A percentile compares a stretch with the other conserved stretches of the same genome.
Evolutionary conservation across 768 basidiomycete species (phyloP).

Genomic region (Psilocybe azurescens): DNA sequence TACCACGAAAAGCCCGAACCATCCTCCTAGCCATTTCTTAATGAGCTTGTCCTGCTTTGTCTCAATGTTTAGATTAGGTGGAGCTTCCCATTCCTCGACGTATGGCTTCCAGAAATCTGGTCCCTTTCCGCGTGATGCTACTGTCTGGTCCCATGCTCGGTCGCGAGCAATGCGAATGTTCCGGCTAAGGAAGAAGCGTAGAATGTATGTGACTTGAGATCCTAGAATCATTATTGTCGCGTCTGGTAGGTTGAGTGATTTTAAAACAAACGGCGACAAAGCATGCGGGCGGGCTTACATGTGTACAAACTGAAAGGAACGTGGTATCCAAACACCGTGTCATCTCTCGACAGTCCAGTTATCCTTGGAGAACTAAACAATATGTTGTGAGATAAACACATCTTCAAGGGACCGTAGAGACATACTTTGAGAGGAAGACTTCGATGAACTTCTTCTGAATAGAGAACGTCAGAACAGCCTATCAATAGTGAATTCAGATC

Average conservation of each 20-base stretch:
- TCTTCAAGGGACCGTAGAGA: not conserved
- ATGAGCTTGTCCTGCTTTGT: conserved; percentile 33
- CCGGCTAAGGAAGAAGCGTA: conserved; percentile 82
- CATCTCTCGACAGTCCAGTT: conserved; percentile 58
- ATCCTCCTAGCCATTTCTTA: conserved; percentile 41
- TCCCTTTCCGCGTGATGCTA: conserved; percentile 82
- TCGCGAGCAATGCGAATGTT: conserved; percentile 84
- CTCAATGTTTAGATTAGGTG: conserved; percentile 45
- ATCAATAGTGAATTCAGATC: not conserved
- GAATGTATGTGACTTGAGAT: conserved; percentile 73
- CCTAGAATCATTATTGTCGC: conserved; percentile 77
- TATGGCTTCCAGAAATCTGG: conserved; percentile 85
- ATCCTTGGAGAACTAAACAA: conserved; percentile 61
- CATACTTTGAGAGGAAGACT: conserved; percentile 66
- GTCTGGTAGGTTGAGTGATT: conserved; percentile 46
- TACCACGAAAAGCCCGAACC: conserved; percentile 46
- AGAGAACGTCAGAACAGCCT: conserved; percentile 74
- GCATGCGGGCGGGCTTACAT: conserved; percentile 47
- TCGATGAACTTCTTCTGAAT: conserved; percentile 73
- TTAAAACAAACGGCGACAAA: not conserved
- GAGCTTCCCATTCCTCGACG: conserved; percentile 79
- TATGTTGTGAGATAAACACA: not conserved
- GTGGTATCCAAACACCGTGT: conserved; percentile 67
- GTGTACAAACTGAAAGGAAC: conserved; percentile 74
- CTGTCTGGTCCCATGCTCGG: conserved; percentile 82